These are phyloP conservation scores for Sarocladiaceae sp. DNA, from an alignment of 2,329 filamentous ascomycete genomes.

Conservation along the genomic window DNA sequence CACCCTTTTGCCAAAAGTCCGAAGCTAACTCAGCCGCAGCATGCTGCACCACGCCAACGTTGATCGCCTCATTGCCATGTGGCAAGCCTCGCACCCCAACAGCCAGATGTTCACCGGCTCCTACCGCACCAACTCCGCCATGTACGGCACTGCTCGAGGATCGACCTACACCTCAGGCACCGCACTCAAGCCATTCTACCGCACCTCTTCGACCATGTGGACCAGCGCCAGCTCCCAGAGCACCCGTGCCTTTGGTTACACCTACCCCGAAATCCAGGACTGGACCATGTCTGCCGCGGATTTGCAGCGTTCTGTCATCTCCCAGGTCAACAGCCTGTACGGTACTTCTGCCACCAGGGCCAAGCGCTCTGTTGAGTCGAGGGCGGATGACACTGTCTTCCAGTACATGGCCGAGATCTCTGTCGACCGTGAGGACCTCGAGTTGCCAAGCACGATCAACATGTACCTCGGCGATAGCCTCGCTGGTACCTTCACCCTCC, in stretches of 20 bases:
- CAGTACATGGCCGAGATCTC: slow-evolving; percentile 31
- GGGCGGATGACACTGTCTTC: slow-evolving; percentile 13
- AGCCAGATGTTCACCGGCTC: slow-evolving; percentile 28
- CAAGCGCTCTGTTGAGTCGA: slow-evolving; percentile 4
- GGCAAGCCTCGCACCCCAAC: slow-evolving; percentile 37
- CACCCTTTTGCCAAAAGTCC: background rate
- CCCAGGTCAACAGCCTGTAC: slow-evolving; percentile 30
- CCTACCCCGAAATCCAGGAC: slow-evolving; percentile 32
- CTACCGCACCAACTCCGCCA: slow-evolving; percentile 25
- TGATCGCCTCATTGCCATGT: slow-evolving; percentile 58
- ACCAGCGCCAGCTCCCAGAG: slow-evolving; percentile 31
- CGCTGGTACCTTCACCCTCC: slow-evolving; percentile 30
- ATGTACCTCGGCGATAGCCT: slow-evolving; percentile 27
- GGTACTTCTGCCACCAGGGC: slow-evolving; percentile 11
- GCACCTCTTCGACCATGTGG: slow-evolving; percentile 32
- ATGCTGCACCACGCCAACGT: slow-evolving; percentile 54
- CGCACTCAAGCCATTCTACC: slow-evolving; percentile 48
- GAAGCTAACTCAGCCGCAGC: slow-evolving; percentile 14
- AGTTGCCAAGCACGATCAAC: slow-evolving; percentile 30
- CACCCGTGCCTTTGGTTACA: slow-evolving; percentile 33
- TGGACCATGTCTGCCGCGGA: slow-evolving; percentile 25
- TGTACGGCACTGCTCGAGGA: slow-evolving; percentile 36
- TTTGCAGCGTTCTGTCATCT: slow-evolving; percentile 25
- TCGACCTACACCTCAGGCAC: slow-evolving; percentile 35
- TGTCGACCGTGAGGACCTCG: slow-evolving; percentile 30